Evolutionary conservation across 73 alveolate genomes (phyloP).

Genomic region (Tetrahymena malaccensis): DNA sequence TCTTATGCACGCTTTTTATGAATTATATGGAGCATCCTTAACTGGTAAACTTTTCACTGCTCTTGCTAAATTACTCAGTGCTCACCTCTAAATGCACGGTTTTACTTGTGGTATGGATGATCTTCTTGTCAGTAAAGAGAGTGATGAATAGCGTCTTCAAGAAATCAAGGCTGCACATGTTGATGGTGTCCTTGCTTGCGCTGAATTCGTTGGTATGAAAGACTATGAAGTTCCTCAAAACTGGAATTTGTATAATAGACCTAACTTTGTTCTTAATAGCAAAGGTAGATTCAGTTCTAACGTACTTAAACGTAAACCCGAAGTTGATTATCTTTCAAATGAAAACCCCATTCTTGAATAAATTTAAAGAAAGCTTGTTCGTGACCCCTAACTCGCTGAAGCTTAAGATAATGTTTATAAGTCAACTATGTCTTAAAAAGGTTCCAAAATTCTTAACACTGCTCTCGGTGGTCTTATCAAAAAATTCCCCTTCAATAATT

Average conservation of each 20-base stretch:
- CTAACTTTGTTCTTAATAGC: conserved; percentile 5
- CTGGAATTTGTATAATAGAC: conserved; percentile 47
- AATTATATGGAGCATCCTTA: conserved; percentile 86
- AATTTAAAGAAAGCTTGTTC: conserved; percentile 49
- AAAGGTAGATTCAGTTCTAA: conserved; percentile 10
- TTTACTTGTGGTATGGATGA: conserved; percentile 96
- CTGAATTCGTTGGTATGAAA: conserved; percentile 76
- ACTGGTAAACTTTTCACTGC: conserved; percentile 93
- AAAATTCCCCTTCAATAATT: conserved; percentile 81
- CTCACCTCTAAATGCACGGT: conserved; percentile 83
- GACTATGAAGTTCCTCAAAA: conserved; percentile 41
- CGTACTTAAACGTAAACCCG: neutral
- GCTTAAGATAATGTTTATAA: conserved; percentile 84
- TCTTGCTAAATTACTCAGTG: conserved; percentile 83
- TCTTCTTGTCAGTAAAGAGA: conserved; percentile 61
- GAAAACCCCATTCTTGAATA: conserved; percentile 49
- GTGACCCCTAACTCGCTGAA: conserved; percentile 57
- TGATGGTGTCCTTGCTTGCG: conserved; percentile 79
- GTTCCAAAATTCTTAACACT: conserved; percentile 67
- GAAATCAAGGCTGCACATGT: conserved; percentile 69
- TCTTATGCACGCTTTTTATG: conserved; percentile 92
- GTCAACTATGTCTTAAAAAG: conserved; percentile 67
- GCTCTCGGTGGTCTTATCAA: conserved; percentile 79
- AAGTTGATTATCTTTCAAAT: neutral
- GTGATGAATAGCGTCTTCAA: conserved; percentile 71